Base-by-base conservation (phyloP, 352 stramenopile species). In the Phytophthora cryptogea region DNA sequence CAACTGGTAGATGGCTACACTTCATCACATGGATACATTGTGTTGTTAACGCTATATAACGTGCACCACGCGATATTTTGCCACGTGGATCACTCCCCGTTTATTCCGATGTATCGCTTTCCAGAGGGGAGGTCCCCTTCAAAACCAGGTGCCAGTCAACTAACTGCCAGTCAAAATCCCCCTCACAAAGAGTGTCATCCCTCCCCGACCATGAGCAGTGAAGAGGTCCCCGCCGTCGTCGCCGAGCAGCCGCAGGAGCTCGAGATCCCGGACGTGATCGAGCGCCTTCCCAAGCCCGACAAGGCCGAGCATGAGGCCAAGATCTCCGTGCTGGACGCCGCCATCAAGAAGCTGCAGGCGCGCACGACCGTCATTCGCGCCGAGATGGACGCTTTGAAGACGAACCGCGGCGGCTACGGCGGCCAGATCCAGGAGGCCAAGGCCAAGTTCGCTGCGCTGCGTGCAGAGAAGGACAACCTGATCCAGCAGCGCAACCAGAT, bases 261-360 rank as follows among this genome's bases (percentile, higher is more conserved):
- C 36, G 78, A 82, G 55, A 85, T 89, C 70, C 79, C 83, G 8
- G 80, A 90, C 53, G 83, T 91, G 36, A 90, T 93, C 59, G 81
- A 90, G 69, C 81, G 80, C 31, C 69, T 94, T 35, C 76, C 80
- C 45, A 95, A 95, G 80, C 86, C 86, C 0, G 86, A 95, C 70
- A 95, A 98, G 79, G 86, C 88, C 0, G 88, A 81, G 16, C 90
- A 98, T 67, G 92, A 98, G 28, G 77, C 79, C 10, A 78, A 90
- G 50, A 75, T 98, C 50, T 68, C 73, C 33, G 82, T 70, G 54
- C 78, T 99, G 45, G 90, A 97, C 60, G 66, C 70, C 9, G 80
- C 88, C 41, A 98, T 99, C 64, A 96, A 98, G 69, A 86, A 89
- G 66, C 76, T 97, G n/a, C 92, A 97, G 72, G 85, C 89, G 36